Evolutionary conservation across 352 stramenopile genomes (phyloP), one percentile per base, ranked within the genome.

Genomic region (Globisporangium takayamanum): DNA sequence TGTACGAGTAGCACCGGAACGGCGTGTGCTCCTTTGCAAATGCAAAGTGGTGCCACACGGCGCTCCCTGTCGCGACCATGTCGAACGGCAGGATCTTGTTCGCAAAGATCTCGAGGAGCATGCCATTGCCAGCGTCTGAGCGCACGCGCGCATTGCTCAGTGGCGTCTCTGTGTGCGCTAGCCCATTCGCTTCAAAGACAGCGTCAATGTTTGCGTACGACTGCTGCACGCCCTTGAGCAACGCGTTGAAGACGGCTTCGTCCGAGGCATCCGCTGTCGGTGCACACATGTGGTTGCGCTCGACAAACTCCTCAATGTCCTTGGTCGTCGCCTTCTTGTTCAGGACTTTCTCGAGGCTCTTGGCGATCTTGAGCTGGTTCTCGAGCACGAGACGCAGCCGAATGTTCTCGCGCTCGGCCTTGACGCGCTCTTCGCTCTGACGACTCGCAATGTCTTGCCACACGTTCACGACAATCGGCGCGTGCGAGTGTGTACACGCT

Each of bases 351-450:
- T 74, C 69, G 26, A 83, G 69, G 61, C 67, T 79, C 50, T 73
- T 76, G 33, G 70, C 76, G 48, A 87, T 69, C 64, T 85, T 84
- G 62, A 88, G 73, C 50, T 88, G 78, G 20, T 68, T 76, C 50
- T 86, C 76, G 42, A 88, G 62, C 44, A 83, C 67, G 8, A 67
- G 55, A 54, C 77, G 77, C 5, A 88, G 66, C 5, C 74, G 66
- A 20, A 73, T 68, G 53, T 88, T 88, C 60, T 88, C 78, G 25
- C 72, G 56, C 55, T 87, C 74, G 1, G 72, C 62, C 50, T 86
- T 76, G 37, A 77, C 63, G 55, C 70, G 63, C 50, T 78, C 57
- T 16, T 60, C 58, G 22, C 42, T 56, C 33, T 68, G 48, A 30
- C 50, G 44, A 14, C 26, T 49, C 41, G 61, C 61, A 18, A 63